Evolutionary conservation across 176 grass and related monocot species (phyloP).

Genomic region (Miscanthus lutarioriparius): DNA sequence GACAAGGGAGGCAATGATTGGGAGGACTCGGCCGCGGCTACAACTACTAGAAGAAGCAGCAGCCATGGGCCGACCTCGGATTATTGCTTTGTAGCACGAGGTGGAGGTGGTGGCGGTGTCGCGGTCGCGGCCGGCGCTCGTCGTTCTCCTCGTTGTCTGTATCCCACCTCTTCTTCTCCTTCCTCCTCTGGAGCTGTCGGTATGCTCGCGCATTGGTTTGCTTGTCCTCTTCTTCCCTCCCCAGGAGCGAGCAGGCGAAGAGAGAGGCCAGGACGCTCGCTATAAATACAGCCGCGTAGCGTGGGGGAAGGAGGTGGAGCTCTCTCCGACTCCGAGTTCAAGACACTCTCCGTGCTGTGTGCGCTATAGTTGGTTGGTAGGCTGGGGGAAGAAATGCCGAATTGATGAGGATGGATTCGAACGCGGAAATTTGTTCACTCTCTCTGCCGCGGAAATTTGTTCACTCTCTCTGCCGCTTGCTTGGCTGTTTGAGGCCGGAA

Average conservation of each 20-base stretch:
- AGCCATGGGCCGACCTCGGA: constrained; percentile 26
- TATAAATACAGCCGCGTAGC: constrained; percentile 36
- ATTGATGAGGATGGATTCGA: background rate
- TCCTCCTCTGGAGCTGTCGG: constrained; percentile 19
- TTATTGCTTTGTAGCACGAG: background rate
- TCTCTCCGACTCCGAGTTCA: constrained; percentile 11
- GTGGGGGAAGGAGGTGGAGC: background rate
- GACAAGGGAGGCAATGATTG: constrained; percentile 4
- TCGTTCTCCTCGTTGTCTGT: background rate
- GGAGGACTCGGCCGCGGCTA: background rate
- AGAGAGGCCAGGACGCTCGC: background rate
- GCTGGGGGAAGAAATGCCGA: background rate
- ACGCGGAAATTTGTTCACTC: constrained; percentile 1
- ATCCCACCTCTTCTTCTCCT: background rate
- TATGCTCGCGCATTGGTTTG: constrained; percentile 23
- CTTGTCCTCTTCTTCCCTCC: constrained; percentile 27
- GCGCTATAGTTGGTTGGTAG: background rate
- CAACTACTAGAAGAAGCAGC: background rate
- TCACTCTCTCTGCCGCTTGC: background rate
- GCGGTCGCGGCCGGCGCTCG: background rate
- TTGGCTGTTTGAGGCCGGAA: background rate
- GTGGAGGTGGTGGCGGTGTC: too few species aligned
- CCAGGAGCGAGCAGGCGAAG: background rate
- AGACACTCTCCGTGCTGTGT: background rate
- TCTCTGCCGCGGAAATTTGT: background rate